These are phyloP conservation scores for Ophiosphaerella herpotricha DNA, from an alignment of 2,329 filamentous ascomycete genomes.

Conservation along the genomic window DNA sequence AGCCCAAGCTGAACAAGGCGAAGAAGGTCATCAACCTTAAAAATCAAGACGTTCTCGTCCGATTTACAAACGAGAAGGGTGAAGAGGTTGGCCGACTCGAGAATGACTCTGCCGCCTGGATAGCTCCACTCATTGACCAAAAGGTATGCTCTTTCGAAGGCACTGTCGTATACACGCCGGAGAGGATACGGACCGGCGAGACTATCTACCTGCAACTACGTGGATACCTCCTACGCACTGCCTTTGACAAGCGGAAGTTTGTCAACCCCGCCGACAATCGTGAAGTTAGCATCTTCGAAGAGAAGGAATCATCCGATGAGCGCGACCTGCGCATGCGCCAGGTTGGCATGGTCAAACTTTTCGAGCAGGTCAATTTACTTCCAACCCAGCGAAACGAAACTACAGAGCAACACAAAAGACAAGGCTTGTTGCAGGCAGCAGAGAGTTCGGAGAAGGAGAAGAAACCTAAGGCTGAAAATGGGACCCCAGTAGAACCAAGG, in stretches of 20 bases:
- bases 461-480: slow-evolving; percentile 53
- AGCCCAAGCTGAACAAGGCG: slow-evolving; percentile 53
- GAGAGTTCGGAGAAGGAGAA: slow-evolving; percentile 75
- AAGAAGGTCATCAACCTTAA: slow-evolving; percentile 60
- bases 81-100: slow-evolving; percentile 85
- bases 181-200: slow-evolving; percentile 84
- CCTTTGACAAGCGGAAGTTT: slow-evolving; percentile 71
- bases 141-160: slow-evolving; percentile 86
- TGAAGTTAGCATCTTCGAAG: slow-evolving; percentile 75
- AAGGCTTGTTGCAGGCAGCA: slow-evolving; percentile 82
- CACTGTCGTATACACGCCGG: slow-evolving; percentile 85
- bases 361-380: slow-evolving; percentile 84
- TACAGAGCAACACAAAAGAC: slow-evolving; percentile 77
- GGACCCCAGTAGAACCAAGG: slow-evolving; percentile 50
- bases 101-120: slow-evolving; percentile 87
- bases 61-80: slow-evolving; percentile 80
- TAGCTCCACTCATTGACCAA: slow-evolving; percentile 89
- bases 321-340: slow-evolving; percentile 82
- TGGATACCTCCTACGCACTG: slow-evolving; percentile 73
- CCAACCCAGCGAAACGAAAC: slow-evolving; percentile 75
- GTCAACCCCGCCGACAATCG: slow-evolving; percentile 70
- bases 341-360: slow-evolving; percentile 83
- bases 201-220: slow-evolving; percentile 89
- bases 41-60: slow-evolving; percentile 83
- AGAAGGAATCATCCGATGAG: slow-evolving; percentile 84